Percentiles rank a stretch among this genome's conserved stretches.
Conservation (phyloP, 2,329 filamentous ascomycete genomes). For the Paraphaeosphaeria minitans region DNA sequence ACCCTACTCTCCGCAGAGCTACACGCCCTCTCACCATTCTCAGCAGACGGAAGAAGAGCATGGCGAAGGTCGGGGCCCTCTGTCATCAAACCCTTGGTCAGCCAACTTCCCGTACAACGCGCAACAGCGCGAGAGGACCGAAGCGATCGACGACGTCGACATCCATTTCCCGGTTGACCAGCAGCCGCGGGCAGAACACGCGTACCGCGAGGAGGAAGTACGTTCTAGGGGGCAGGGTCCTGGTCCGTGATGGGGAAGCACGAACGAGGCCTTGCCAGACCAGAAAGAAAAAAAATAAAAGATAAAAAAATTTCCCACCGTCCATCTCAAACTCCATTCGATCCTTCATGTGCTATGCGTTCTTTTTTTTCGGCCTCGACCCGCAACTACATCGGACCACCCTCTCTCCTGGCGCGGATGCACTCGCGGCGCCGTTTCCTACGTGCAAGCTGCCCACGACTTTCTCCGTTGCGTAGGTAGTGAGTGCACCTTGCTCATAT, state of each 20-base stretch:
- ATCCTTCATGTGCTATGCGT: neutral
- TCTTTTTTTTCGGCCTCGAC: neutral
- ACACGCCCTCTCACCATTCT: constrained; percentile 14
- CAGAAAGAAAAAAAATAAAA: neutral
- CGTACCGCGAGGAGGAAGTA: neutral
- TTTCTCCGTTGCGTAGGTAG: neutral
- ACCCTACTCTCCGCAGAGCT: constrained; percentile 6
- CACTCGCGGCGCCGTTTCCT: neutral
- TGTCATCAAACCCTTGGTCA: constrained; percentile 14
- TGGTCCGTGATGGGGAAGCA: neutral
- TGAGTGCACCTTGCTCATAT: neutral
- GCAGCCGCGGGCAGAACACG: constrained; percentile 5
- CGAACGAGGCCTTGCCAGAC: neutral
- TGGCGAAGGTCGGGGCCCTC: constrained; percentile 8
- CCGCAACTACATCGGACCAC: neutral
- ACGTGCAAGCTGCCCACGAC: neutral
- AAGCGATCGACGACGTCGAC: neutral
- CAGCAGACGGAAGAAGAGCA: constrained; percentile 10
- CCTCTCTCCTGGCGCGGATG: neutral
- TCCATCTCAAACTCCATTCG: neutral
- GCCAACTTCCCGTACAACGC: constrained; percentile 7
- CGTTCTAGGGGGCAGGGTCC: constrained; percentile 2
- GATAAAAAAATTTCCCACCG: neutral
- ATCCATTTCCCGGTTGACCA: constrained; percentile 5
- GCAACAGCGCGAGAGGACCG: neutral